phyloP scores from a whole-genome alignment of 2,329 filamentous ascomycete species.

The Amauroascus verrucosus region DNA sequence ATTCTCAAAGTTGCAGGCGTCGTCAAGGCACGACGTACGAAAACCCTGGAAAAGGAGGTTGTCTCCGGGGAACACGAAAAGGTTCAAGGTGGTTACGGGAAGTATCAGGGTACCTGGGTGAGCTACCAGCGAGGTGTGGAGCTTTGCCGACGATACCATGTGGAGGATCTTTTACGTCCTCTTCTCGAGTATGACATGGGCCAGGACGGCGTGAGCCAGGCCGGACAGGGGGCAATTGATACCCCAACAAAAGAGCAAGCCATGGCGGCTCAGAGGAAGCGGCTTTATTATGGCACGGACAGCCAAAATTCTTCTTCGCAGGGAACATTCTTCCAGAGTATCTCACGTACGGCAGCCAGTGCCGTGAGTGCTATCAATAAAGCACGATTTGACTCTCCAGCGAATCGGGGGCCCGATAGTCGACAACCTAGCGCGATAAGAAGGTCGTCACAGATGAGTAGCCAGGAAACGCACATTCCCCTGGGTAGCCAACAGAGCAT shows the following conservation, averaged over 20 bases:
- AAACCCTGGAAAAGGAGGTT: constrained; percentile 96
- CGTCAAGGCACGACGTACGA: constrained; percentile 94
- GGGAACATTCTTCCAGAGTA: constrained; percentile 94
- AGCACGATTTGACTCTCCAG: constrained; percentile 82
- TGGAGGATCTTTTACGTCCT: constrained; percentile 40
- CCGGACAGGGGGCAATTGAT: constrained; percentile 67
- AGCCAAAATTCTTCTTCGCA: constrained; percentile 56
- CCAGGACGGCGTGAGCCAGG: constrained; percentile 50
- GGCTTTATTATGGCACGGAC: constrained; percentile 74
- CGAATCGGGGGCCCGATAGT: constrained; percentile 54
- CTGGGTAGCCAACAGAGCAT: constrained; percentile 63
- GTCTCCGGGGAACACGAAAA: constrained; percentile 95
- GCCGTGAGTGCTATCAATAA: constrained; percentile 96
- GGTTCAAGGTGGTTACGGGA: constrained; percentile 94
- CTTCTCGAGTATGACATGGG: constrained; percentile 42
- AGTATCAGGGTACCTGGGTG: constrained; percentile 99
- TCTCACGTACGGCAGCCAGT: constrained; percentile 83
- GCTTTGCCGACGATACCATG: constrained; percentile 67
- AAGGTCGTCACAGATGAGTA: constrained; percentile 55
- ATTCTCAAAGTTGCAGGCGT: constrained; percentile 96
- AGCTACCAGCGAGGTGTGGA: constrained; percentile 84
- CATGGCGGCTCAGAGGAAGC: constrained; percentile 89
- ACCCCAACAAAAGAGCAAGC: constrained; percentile 98
- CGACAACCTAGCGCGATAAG: constrained; percentile 59
- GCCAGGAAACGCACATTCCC: constrained; percentile 55